Percentiles rank a stretch among this genome's conserved stretches.
Conservation (phyloP, 2,329 filamentous ascomycete genomes). For the Byssothecium circinans region DNA sequence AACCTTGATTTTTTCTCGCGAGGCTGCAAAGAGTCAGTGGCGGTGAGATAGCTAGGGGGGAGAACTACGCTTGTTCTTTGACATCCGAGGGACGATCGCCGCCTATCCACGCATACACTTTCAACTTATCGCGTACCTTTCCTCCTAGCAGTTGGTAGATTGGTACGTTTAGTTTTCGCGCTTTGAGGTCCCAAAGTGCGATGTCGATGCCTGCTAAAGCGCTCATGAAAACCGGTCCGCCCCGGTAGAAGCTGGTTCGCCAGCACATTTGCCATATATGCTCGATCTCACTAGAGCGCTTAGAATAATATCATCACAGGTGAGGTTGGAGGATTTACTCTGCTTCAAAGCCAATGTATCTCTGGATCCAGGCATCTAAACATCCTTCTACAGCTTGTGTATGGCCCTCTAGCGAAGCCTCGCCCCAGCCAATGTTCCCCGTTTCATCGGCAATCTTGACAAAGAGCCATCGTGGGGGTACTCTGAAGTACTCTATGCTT, state of each 20-base stretch:
- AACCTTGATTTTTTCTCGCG: constrained; percentile 62
- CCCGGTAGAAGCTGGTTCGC: constrained; percentile 72
- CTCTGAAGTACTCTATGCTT: constrained; percentile 71
- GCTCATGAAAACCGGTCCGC: constrained; percentile 79
- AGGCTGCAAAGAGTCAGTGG: constrained; percentile 44
- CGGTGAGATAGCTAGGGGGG: background rate
- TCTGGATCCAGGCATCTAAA: constrained; percentile 65
- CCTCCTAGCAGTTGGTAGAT: constrained; percentile 75
- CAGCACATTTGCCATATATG: constrained; percentile 77
- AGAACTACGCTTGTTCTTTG: constrained; percentile 60
- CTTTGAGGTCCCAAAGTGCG: constrained; percentile 77
- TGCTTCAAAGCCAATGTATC: constrained; percentile 68
- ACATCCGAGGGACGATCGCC: constrained; percentile 72
- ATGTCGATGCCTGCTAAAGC: constrained; percentile 78
- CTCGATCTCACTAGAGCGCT: constrained; percentile 66
- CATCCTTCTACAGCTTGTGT: constrained; percentile 74
- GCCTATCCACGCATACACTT: constrained; percentile 79
- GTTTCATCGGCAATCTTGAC: constrained; percentile 73
- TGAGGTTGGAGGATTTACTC: constrained; percentile 53
- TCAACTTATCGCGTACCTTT: constrained; percentile 68
- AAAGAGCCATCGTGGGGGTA: constrained; percentile 75
- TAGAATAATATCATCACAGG: background rate
- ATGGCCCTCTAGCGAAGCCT: constrained; percentile 73
- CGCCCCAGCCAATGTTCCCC: constrained; percentile 70
- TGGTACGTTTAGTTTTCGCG: constrained; percentile 64